Evolutionary conservation across 73 alveolate genomes (phyloP).

Genomic region (Tetrahymena thermophila): DNA sequence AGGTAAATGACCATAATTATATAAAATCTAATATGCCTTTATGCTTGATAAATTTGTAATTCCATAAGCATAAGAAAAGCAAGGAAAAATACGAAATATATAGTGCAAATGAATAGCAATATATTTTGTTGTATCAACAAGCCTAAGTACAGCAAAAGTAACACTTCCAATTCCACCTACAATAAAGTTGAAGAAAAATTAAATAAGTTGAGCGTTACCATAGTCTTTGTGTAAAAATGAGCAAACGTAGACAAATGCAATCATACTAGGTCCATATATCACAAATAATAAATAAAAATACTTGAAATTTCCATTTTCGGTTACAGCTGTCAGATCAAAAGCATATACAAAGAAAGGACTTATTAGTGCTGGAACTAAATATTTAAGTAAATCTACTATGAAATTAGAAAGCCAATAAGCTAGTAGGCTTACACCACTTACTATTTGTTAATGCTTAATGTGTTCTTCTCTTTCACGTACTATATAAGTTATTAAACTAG

Average conservation of each 20-base stretch:
- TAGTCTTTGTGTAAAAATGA: conserved; percentile 38
- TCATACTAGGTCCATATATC: conserved; percentile 44
- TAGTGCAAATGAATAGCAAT: conserved; percentile 20
- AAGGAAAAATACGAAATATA: conserved; percentile 47
- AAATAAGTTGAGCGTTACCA: conserved; percentile 44
- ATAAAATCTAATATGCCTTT: conserved; percentile 21
- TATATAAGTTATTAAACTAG: not conserved
- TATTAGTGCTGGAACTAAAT: conserved; percentile 57
- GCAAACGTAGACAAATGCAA: conserved; percentile 50
- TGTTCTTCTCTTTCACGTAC: not conserved
- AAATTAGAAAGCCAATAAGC: conserved; percentile 85
- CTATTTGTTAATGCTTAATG: conserved; percentile 68
- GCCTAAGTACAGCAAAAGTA: conserved; percentile 14
- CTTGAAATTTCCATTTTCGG: conserved; percentile 3
- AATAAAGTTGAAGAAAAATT: conserved; percentile 42
- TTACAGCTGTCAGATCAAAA: not conserved
- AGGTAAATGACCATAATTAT: not conserved
- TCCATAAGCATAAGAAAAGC: conserved; percentile 38
- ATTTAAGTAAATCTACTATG: conserved; percentile 62
- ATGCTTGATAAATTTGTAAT: conserved; percentile 5
- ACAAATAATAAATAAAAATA: conserved; percentile 44
- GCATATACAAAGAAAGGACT: conserved; percentile 8
- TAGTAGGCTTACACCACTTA: conserved; percentile 62
- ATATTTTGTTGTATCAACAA: conserved; percentile 36
- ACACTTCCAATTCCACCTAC: conserved; percentile 41